Evolutionary conservation across 192 early-diverging fungal genomes (phyloP).

Genomic region (Coemansia sp.): DNA sequence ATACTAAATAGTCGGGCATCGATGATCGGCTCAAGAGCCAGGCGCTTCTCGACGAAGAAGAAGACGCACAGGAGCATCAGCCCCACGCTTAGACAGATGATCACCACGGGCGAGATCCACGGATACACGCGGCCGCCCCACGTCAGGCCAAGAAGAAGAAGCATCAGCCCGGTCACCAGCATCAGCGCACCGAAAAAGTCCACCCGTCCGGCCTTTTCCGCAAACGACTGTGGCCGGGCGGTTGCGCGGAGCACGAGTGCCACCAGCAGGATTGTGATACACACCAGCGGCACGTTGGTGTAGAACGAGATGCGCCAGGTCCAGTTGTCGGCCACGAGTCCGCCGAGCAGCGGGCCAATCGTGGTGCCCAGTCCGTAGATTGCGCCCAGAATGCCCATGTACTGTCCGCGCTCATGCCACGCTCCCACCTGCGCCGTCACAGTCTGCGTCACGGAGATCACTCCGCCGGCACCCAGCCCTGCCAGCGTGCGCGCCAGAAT

Average conservation of each 20-base stretch:
- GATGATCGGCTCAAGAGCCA: slow-evolving; percentile 80
- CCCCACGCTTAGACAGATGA: slow-evolving; percentile 61
- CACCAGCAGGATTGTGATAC: slow-evolving; percentile 53
- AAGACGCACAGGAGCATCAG: slow-evolving; percentile 59
- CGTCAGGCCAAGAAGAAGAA: slow-evolving; percentile 71
- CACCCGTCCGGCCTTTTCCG: slow-evolving; percentile 46
- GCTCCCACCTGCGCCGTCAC: slow-evolving; percentile 65
- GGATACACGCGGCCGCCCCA: slow-evolving; percentile 71
- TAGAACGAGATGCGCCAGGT: slow-evolving; percentile 80
- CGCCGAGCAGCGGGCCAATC: slow-evolving; percentile 78
- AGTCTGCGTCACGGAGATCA: slow-evolving; percentile 61
- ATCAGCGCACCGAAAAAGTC: slow-evolving; percentile 66
- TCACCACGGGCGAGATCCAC: slow-evolving; percentile 64
- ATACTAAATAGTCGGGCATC: slow-evolving; percentile 63
- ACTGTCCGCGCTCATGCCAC: slow-evolving; percentile 66
- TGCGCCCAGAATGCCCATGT: slow-evolving; percentile 71
- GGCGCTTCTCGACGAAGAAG: slow-evolving; percentile 66
- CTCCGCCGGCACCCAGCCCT: slow-evolving; percentile 60
- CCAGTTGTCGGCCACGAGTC: slow-evolving; percentile 68
- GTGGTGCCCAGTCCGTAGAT: slow-evolving; percentile 74
- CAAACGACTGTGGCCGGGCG: slow-evolving; percentile 33
- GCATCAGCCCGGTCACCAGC: slow-evolving; percentile 61
- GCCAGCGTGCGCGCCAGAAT: slow-evolving; percentile 54
- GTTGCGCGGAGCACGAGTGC: slow-evolving; percentile 59
- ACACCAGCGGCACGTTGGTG: slow-evolving; percentile 81